phyloP scores from a whole-genome alignment of 805 yeast species.

The Pichia nanzhaoensis region DNA sequence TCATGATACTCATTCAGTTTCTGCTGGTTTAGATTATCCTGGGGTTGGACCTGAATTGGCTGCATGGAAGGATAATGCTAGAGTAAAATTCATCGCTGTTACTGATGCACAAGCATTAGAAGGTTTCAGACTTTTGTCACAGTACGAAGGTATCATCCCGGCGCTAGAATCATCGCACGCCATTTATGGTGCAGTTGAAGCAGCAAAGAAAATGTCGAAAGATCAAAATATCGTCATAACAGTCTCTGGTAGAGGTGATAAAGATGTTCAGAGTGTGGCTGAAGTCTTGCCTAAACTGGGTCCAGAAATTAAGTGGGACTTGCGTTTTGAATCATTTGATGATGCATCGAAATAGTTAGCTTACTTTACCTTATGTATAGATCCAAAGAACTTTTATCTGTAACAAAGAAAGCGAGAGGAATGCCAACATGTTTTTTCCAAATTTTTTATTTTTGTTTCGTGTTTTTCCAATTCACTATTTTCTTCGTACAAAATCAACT shows the following conservation, averaged over 20 bases:
- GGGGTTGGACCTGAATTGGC: slow-evolving; percentile 99
- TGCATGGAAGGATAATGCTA: slow-evolving; percentile 87
- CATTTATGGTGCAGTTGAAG: slow-evolving; percentile 79
- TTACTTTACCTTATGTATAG: neutral
- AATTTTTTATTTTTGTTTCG: neutral
- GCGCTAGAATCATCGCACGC: slow-evolving; percentile 98
- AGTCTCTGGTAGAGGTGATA: slow-evolving; percentile 97
- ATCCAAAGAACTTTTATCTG: too few species aligned
- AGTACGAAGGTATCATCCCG: slow-evolving; percentile 96
- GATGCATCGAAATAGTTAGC: slow-evolving; percentile 25
- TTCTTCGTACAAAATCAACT: too few species aligned
- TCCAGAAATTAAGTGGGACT: slow-evolving; percentile 90
- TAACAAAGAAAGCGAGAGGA: too few species aligned
- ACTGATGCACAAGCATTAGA: slow-evolving; percentile 91
- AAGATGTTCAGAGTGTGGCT: slow-evolving; percentile 97
- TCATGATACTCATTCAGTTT: slow-evolving; percentile 94
- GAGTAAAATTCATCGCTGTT: slow-evolving; percentile 87
- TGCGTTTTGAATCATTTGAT: slow-evolving; percentile 60
- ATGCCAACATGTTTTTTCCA: neutral
- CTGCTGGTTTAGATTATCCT: slow-evolving; percentile 98
- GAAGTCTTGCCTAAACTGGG: slow-evolving; percentile 88
- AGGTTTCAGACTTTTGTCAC: slow-evolving; percentile 84
- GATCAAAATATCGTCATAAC: slow-evolving; percentile 82
- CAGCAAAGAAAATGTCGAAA: slow-evolving; percentile 75
- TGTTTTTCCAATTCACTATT: too few species aligned